Conservation (phyloP, 2,329 filamentous ascomycete species). For the Ceratocystis destructans region DNA sequence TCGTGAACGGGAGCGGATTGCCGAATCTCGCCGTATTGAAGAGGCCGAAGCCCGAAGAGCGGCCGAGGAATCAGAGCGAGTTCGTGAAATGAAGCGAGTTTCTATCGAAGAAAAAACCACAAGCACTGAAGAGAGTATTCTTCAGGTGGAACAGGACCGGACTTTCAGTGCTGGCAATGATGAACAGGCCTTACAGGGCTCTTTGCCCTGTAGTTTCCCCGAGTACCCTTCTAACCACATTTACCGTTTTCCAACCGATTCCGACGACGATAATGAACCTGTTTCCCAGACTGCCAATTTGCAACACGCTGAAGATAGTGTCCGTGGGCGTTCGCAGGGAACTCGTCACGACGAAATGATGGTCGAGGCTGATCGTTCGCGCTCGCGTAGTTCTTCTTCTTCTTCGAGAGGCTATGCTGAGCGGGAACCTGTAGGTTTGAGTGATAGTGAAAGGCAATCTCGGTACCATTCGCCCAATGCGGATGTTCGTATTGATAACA, state of each 20-base stretch:
- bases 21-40: neutral
- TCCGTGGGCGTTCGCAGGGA: neutral
- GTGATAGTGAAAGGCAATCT: neutral
- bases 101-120: neutral
- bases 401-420: neutral
- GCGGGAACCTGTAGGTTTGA: neutral
- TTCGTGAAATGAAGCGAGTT: neutral
- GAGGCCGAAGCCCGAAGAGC: constrained; percentile 1
- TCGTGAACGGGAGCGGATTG: neutral
- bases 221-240: neutral
- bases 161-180: no score
- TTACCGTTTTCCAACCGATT: neutral
- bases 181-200: no score
- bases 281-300: neutral
- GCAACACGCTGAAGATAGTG: neutral
- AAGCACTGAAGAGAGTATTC: neutral
- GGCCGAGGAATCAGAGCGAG: neutral
- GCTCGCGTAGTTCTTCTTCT: neutral
- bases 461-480: constrained; percentile 46
- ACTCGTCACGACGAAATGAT: neutral
- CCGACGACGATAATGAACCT: neutral
- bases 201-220: neutral
- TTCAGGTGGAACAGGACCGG: neutral
- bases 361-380: neutral
- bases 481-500: constrained; percentile 49